A percentile compares a stretch with the other conserved stretches of the same genome.
Conservation (phyloP, 768 basidiomycete species). For the Asterophora parasitica region DNA sequence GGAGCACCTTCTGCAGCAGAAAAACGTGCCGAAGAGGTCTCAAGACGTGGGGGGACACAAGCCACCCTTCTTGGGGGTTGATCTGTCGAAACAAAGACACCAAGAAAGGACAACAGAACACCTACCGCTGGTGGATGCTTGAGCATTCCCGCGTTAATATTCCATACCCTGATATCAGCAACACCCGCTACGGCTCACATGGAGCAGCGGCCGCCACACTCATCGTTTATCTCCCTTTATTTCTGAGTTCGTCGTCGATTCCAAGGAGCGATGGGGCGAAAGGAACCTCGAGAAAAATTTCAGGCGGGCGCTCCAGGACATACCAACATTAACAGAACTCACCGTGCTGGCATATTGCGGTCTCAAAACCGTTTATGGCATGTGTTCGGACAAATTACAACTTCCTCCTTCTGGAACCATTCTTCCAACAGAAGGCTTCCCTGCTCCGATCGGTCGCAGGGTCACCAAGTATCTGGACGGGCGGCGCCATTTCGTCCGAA, state of each 20-base stretch:
- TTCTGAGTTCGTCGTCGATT: too few species aligned
- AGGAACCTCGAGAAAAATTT: too few species aligned
- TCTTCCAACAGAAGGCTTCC: too few species aligned
- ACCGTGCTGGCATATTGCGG: background rate
- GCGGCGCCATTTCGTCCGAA: too few species aligned
- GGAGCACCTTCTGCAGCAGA: background rate
- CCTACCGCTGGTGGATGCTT: conserved; percentile 20
- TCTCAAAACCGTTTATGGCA: background rate
- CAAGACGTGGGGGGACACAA: conserved; percentile 22
- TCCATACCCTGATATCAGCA: conserved; percentile 13
- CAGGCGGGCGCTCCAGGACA: background rate
- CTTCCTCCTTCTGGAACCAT: background rate
- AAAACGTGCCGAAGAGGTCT: conserved; percentile 15
- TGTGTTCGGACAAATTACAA: background rate
- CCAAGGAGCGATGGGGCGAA: too few species aligned
- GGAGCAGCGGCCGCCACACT: conserved; percentile 4
- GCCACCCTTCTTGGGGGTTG: conserved; percentile 21
- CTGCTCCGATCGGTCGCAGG: too few species aligned
- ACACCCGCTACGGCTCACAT: background rate
- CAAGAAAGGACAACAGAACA: conserved; percentile 31
- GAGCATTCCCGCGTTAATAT: conserved; percentile 13
- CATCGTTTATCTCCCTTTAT: background rate
- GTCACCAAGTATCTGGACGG: too few species aligned
- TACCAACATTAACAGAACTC: background rate
- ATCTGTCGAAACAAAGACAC: conserved; percentile 31